These are phyloP conservation scores for Ichthyophthirius multifiliis DNA, from an alignment of 169 alveolate genomes.

Conservation along the genomic window DNA sequence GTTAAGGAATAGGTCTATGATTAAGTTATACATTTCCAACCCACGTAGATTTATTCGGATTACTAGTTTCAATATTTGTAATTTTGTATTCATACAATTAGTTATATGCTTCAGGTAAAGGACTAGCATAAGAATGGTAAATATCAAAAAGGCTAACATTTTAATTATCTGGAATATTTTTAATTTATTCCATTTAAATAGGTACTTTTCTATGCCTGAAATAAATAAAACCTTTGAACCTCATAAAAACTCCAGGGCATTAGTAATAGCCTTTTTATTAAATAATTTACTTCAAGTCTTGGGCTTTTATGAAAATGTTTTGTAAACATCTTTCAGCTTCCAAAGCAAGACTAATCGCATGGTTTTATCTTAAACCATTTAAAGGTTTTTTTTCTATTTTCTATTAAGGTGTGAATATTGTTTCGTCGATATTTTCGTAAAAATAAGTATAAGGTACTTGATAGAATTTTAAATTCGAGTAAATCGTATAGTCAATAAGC, in stretches of 20 bases:
- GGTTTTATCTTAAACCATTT: neutral
- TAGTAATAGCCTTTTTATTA: neutral
- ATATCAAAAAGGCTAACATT: neutral
- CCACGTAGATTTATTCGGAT: neutral
- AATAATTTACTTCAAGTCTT: neutral
- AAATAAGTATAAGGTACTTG: neutral
- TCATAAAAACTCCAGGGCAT: conserved; percentile 10
- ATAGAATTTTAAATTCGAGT: neutral
- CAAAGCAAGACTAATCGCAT: neutral
- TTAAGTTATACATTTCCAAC: neutral
- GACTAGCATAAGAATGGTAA: neutral
- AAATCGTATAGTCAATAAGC: neutral
- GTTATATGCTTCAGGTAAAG: neutral
- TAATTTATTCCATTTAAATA: neutral
- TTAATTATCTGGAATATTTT: neutral
- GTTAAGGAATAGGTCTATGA: neutral
- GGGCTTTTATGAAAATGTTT: neutral
- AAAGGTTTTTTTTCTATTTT: neutral
- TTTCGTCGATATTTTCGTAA: neutral
- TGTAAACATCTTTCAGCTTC: conserved; percentile 3
- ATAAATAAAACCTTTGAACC: neutral
- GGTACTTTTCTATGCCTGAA: neutral
- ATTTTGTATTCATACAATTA: neutral
- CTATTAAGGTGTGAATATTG: neutral
- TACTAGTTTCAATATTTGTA: neutral